Evolutionary conservation across 345 rosid genomes (phyloP).

Genomic region (Psidium guajava): DNA sequence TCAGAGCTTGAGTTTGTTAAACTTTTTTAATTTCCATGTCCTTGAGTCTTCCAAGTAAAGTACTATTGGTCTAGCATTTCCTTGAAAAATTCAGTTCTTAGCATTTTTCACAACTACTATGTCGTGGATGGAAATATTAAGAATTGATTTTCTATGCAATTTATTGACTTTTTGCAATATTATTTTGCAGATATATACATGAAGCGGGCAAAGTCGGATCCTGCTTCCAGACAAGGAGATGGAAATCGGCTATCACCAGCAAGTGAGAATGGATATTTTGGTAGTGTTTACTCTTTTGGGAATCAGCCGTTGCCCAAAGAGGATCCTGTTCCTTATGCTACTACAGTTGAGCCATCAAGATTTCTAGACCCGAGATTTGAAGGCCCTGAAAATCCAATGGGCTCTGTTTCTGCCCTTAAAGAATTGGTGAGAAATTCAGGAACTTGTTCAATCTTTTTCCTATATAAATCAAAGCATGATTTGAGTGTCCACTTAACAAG

Average conservation of each 20-base stretch:
- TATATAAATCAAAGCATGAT: not conserved
- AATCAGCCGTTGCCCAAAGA: constrained; percentile 41
- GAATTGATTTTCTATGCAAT: not conserved
- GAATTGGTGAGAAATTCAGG: constrained; percentile 58
- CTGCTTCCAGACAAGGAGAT: constrained; percentile 50
- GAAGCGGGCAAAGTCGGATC: constrained; percentile 32
- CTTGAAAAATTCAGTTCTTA: not conserved
- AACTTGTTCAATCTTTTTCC: not conserved
- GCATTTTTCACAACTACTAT: not conserved
- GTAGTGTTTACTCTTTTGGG: constrained; percentile 34
- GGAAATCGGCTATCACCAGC: constrained; percentile 27
- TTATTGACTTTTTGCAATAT: constrained; percentile 1
- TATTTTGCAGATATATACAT: constrained; percentile 52
- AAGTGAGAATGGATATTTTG: constrained; percentile 44
- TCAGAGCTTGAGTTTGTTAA: not conserved
- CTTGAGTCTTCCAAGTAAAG: not conserved
- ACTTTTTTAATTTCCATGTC: not conserved
- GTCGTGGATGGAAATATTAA: not conserved
- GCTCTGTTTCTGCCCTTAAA: constrained; percentile 69
- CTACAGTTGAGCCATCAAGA: constrained; percentile 47
- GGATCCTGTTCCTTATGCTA: constrained; percentile 35
- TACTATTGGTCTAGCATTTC: not conserved
- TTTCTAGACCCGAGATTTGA: constrained; percentile 56
- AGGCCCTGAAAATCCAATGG: constrained; percentile 38
- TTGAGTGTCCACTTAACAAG: not conserved